Evolutionary conservation across 768 basidiomycete species (phyloP), one percentile per base, ranked within the genome.

Genomic region (Lactarius psammicola): DNA sequence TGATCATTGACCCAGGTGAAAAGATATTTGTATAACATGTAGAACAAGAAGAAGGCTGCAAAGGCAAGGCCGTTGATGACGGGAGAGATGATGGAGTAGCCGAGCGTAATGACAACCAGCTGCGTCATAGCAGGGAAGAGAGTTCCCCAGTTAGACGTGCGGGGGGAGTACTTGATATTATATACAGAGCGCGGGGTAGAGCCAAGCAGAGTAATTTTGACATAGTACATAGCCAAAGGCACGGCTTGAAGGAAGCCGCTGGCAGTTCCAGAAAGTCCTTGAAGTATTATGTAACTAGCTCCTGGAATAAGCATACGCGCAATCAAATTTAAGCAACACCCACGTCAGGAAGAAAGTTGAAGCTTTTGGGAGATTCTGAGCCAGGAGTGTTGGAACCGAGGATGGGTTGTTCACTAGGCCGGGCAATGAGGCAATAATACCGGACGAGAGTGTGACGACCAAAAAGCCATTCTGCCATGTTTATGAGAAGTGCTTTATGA

Each of bases 321-420:
- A 53, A 15, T 53, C 36, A 49, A n/a, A 11, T 10, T 6, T 49
- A n/a, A 28, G 13, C 34, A 20, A 30, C 42, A 76, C 84, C 26
- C 74, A 90, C 82, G 92, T 94, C 60, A 95, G 79, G 87, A 95
- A 96, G 84, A 95, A 95, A 59, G 86, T 95, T 26, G 92, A 92
- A 0, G 93, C 88, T 66, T 81, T 76, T 0, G 97, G 96, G 56
- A 99, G 79, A 55, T 95, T 86, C 23, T 76, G 73, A 0, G 97
- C 94, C 56, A 99, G 79, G 23, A 90, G 78, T 0, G 75, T 81
- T 0, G 95, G 89, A 30, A 91, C 78, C 0, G 84, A 85, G 0
- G 81, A 78, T 0, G 94, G 94, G 75, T 92, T 84, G 60, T 87
- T 76, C 26, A 85, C 75, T 56, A 98, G 75, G 3, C 76, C 74